A percentile compares a stretch with the other conserved stretches of the same genome.
phyloP scores from a whole-genome alignment of 2,329 filamentous ascomycete species.

The Cladosporium oxysporum region DNA sequence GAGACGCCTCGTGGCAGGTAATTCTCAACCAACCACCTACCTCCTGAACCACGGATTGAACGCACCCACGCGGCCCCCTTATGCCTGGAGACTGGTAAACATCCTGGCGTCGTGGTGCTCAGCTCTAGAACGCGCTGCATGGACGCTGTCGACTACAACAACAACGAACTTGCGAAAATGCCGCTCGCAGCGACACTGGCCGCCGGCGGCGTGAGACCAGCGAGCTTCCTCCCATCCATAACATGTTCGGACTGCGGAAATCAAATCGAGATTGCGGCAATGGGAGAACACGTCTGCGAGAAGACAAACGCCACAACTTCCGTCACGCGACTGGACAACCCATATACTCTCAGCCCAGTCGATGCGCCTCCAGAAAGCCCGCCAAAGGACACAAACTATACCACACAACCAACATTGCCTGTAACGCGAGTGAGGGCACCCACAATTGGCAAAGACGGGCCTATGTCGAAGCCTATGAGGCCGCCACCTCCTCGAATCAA shows the following conservation, averaged over 20 bases:
- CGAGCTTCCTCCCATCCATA: conserved; percentile 75
- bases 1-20: conserved; percentile 11
- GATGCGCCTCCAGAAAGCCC: conserved; percentile 4
- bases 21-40: conserved; percentile 18
- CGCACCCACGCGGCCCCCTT: conserved; percentile 14
- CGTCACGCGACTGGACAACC: not conserved
- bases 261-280: conserved; percentile 78
- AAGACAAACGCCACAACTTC: conserved; percentile 26
- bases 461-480: conserved; percentile 10
- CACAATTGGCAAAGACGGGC: conserved; percentile 9
- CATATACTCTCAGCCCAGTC: conserved; percentile 7
- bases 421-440: conserved; percentile 18
- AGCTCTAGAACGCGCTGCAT: conserved; percentile 7
- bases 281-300: conserved; percentile 79
- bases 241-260: conserved; percentile 81
- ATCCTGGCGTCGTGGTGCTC: conserved; percentile 13
- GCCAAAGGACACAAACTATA: conserved; percentile 3
- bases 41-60: conserved; percentile 11
- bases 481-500: conserved; percentile 32
- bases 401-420: conserved; percentile 13
- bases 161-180: conserved; percentile 25
- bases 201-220: conserved; percentile 54
- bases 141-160: not conserved
- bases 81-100: conserved; percentile 5
- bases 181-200: conserved; percentile 33